phyloP scores from a whole-genome alignment of 2,329 filamentous ascomycete genomes.

The Plectosphaerella plurivora region DNA sequence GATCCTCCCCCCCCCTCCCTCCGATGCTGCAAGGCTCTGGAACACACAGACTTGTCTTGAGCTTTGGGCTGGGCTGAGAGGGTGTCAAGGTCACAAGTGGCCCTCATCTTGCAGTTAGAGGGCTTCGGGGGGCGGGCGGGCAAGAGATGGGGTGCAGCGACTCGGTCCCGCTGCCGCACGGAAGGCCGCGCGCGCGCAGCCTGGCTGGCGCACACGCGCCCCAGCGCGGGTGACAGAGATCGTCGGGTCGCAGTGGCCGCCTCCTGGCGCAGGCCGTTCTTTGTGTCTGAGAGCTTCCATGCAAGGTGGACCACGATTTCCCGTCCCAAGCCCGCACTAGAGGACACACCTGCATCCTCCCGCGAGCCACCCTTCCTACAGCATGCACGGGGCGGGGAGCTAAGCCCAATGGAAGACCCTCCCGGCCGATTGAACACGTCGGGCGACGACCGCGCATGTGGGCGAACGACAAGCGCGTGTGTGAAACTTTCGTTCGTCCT shows the following conservation, averaged over 20 bases:
- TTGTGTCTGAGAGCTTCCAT: background rate
- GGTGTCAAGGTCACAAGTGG: background rate
- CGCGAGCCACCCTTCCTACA: background rate
- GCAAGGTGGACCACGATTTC: background rate
- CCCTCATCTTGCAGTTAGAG: background rate
- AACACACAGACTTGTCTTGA: background rate
- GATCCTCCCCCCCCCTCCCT: too few species aligned
- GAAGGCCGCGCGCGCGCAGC: background rate
- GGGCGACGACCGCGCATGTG: too few species aligned
- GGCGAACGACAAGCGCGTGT: too few species aligned
- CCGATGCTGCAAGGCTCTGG: too few species aligned
- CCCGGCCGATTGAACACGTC: too few species aligned
- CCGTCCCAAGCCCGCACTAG: background rate
- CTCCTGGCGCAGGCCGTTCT: background rate
- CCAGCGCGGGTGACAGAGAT: background rate
- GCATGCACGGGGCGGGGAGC: background rate
- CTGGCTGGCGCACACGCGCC: background rate
- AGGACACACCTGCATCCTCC: background rate
- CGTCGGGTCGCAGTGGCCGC: background rate
- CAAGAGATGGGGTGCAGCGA: background rate
- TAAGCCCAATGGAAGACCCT: background rate
- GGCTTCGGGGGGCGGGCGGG: background rate
- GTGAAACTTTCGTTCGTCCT: too few species aligned
- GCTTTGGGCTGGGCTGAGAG: constrained; percentile 9
- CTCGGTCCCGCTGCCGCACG: background rate